These are phyloP conservation scores for Coemansia reversa DNA, from an alignment of 192 early-diverging fungal species.

Conservation along the genomic window DNA sequence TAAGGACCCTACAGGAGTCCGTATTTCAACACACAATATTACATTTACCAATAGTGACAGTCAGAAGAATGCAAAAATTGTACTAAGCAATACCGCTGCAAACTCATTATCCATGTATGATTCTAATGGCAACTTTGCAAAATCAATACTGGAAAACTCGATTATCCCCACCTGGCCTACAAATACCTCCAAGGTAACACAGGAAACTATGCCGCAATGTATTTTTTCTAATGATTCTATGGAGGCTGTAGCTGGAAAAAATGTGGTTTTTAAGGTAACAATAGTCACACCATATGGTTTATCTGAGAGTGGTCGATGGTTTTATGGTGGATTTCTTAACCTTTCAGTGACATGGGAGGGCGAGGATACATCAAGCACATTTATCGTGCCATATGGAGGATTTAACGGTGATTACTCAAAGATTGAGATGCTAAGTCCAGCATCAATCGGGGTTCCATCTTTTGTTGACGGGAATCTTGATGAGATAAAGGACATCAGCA, in stretches of 20 bases:
- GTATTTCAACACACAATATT: not conserved
- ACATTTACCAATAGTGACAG: slow-evolving; percentile 6
- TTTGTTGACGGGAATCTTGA: slow-evolving; percentile 3
- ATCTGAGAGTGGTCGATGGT: not conserved
- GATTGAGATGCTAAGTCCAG: not conserved
- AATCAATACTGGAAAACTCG: not conserved
- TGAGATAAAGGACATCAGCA: not conserved
- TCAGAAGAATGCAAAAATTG: not conserved
- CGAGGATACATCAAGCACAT: not conserved
- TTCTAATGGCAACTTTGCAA: not conserved
- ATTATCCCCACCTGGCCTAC: slow-evolving; percentile 5
- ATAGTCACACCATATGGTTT: slow-evolving; percentile 5
- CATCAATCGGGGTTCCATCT: not conserved
- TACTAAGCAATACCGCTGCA: slow-evolving; percentile 1
- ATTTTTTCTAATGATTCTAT: not conserved
- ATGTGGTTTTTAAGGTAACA: not conserved
- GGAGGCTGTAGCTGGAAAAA: not conserved
- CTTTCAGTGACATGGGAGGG: not conserved
- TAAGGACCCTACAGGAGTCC: not conserved
- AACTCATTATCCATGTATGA: slow-evolving; percentile 2
- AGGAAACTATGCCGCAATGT: slow-evolving; percentile 4
- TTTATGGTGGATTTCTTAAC: slow-evolving; percentile 5
- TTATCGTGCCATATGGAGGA: slow-evolving; percentile 9
- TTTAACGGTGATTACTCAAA: slow-evolving; percentile 8
- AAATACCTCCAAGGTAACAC: not conserved